Conservation (phyloP, 257 asterid species). For the Lycium barbarum region DNA sequence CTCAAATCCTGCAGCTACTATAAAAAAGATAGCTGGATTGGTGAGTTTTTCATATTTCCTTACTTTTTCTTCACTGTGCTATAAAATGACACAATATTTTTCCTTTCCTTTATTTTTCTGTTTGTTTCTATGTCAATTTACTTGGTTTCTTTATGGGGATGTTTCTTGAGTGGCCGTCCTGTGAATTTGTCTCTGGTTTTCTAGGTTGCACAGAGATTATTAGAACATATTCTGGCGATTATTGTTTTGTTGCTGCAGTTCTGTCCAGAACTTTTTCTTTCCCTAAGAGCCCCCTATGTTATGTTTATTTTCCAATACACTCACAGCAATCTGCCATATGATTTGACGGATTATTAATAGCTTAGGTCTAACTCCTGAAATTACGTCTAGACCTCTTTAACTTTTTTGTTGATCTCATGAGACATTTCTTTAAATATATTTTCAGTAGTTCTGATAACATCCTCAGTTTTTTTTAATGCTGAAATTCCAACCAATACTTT, state of each 20-base stretch:
- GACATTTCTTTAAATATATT: not conserved
- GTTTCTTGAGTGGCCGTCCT: not conserved
- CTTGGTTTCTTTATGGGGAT: conserved; percentile 14
- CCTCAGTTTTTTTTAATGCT: not conserved
- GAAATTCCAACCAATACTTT: not conserved
- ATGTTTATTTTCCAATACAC: not conserved
- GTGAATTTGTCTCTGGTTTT: not conserved
- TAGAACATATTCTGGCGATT: not conserved
- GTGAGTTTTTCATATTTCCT: conserved; percentile 54
- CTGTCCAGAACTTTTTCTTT: not conserved
- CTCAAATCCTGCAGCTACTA: conserved; percentile 77
- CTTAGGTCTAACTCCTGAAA: not conserved
- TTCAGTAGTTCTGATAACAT: not conserved
- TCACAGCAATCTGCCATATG: not conserved
- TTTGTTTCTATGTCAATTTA: conserved; percentile 19
- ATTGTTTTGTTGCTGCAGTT: not conserved
- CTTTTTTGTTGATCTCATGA: not conserved
- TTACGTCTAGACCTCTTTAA: not conserved
- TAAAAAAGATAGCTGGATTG: conserved; percentile 95
- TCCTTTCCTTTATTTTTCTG: not conserved
- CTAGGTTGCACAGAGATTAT: not conserved
- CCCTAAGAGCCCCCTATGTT: not conserved
- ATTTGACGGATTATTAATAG: not conserved
- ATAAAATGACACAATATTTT: not conserved
- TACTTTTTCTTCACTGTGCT: conserved; percentile 20